Base-by-base conservation (phyloP, 768 basidiomycete species). In the Boletus pseudo-olivaceus region DNA sequence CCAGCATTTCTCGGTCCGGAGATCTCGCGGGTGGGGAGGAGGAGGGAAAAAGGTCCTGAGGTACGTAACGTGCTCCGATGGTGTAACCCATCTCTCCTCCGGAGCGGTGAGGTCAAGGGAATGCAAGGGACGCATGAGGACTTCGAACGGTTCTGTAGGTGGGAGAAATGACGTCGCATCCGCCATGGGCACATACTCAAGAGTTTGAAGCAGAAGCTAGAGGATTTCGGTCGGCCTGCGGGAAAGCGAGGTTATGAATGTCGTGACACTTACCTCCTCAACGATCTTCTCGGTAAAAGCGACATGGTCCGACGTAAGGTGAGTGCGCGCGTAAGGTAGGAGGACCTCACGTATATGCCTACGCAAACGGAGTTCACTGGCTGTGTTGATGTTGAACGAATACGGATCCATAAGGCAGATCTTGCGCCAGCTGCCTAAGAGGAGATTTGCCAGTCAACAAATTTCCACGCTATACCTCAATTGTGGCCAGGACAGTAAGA, bases 281-380 rank as follows among this genome's bases (percentile, higher is more conserved):
- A 82, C 78, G 2, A 76, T 72, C 51, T 70, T 64, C 55, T 80
- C 73, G 4, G 85, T 86, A 60, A 78, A 82, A 14, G 73, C 64
- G 41, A 82, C 67, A 62, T 87, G 78, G 62, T 85, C 76, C 50
- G 70, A 78, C 0, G 83, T 79, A 32, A 84, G 67, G 66, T 88
- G 79, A 17, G 64, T 67, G 34, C 73, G 73, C 7, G 72, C 77
- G 60, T 88, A 88, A 39, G 78, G 73, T 29, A 80, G 69, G 29
- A 88, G 74, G 29, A 85, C 66, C 34, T 76, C 68, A 38, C 76
- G 80, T 53, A 88, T 80, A 62, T 86, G 85, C 43, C 58, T 58
- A 34, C 64, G 66, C 58, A 67, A 49, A 54, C 60, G 67, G 47
- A 64, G 55, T 26, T 68, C 66, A 19, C 35, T 51, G 43, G 54